These are phyloP conservation scores for Clarireedia homoeocarpa DNA, from an alignment of 2,329 filamentous ascomycete species.

Conservation along the genomic window DNA sequence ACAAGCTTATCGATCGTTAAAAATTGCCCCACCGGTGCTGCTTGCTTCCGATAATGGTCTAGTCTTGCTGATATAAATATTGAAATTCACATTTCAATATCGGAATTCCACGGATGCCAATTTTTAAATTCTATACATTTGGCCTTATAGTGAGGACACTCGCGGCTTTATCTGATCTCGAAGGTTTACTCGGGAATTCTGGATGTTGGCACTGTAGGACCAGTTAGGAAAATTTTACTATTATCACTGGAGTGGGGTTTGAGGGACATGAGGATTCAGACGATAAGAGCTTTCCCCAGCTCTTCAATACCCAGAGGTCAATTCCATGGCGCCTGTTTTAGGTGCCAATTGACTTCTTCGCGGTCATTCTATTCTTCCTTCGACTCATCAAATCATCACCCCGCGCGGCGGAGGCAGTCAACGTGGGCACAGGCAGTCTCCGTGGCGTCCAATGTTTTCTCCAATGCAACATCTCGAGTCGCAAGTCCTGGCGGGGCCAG, in stretches of 20 bases:
- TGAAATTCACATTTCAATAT: conserved; percentile 8
- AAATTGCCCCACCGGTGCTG: conserved; percentile 7
- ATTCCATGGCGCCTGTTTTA: conserved; percentile 33
- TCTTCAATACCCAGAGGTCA: conserved; percentile 30
- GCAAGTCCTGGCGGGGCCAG: conserved; percentile 58
- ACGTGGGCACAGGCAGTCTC: conserved; percentile 69
- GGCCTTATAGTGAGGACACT: neutral
- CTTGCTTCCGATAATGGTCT: conserved; percentile 17
- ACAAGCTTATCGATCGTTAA: conserved; percentile 16
- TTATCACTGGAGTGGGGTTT: neutral
- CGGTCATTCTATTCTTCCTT: conserved; percentile 9
- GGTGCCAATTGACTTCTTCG: conserved; percentile 30
- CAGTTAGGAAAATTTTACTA: neutral
- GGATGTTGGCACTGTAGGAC: neutral
- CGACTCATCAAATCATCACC: conserved; percentile 25
- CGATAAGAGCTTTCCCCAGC: conserved; percentile 36
- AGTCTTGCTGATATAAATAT: conserved; percentile 15
- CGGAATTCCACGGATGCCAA: conserved; percentile 17
- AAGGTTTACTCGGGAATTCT: neutral
- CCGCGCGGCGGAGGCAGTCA: conserved; percentile 45
- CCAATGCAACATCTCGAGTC: conserved; percentile 52
- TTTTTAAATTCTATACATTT: conserved; percentile 4
- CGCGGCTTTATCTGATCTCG: neutral
- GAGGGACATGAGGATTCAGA: conserved; percentile 45
- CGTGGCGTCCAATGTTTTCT: conserved; percentile 62